These are phyloP conservation scores for Pelargonium fulgidum DNA, from an alignment of 441 rosid species.

Conservation along the genomic window DNA sequence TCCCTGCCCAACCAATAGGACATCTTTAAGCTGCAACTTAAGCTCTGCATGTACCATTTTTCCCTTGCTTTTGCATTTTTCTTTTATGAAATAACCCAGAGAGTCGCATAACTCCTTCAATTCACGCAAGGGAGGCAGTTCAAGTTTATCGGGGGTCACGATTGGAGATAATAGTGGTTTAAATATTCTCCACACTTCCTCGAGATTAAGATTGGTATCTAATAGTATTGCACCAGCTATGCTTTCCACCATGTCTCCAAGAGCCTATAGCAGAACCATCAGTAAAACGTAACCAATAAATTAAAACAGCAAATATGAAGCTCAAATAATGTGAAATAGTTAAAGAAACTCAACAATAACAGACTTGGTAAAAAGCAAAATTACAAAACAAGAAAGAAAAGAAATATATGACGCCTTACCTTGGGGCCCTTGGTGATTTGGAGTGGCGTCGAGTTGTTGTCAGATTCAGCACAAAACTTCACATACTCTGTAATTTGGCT, in stretches of 20 bases:
- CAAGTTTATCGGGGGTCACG: conserved; percentile 74
- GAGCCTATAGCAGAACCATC: conserved; percentile 44
- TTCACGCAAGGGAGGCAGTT: conserved; percentile 71
- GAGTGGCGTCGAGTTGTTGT: conserved; percentile 30
- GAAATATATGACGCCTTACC: conserved; percentile 29
- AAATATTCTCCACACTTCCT: conserved; percentile 70
- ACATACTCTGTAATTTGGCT: conserved; percentile 57
- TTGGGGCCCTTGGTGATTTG: conserved; percentile 64
- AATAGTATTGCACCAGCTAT: conserved; percentile 77
- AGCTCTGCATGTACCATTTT: conserved; percentile 53
- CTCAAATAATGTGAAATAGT: not conserved
- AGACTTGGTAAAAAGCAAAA: too few species aligned
- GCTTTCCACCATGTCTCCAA: conserved; percentile 91
- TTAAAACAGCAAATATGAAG: not conserved
- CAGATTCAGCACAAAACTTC: conserved; percentile 35
- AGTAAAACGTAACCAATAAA: not conserved
- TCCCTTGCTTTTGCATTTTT: conserved; percentile 36
- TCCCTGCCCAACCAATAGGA: conserved; percentile 60
- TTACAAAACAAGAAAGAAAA: too few species aligned
- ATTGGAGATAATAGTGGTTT: conserved; percentile 78
- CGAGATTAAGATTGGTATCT: conserved; percentile 61
- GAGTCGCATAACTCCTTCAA: conserved; percentile 73
- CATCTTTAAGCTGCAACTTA: conserved; percentile 57
- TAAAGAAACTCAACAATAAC: too few species aligned
- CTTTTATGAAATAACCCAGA: conserved; percentile 59